Evolutionary conservation across 208 protist species (phyloP), one percentile per base, ranked within the genome.

Genomic region (Trichomonas tenax): DNA sequence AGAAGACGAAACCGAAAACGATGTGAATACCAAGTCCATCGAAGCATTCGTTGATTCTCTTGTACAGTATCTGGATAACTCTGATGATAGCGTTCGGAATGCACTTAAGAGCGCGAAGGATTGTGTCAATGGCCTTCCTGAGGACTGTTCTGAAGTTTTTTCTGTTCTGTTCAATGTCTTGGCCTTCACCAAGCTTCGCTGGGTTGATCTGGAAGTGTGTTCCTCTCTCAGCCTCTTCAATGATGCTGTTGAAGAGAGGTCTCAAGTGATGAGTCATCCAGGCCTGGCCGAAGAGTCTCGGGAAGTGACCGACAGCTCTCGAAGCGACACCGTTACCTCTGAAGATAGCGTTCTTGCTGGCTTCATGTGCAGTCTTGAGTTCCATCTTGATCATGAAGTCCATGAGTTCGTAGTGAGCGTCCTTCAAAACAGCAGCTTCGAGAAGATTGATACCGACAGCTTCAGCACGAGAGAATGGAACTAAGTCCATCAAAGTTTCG

Each of bases 291-390:
- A 93, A 17, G 0, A 93, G 17, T 51, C 86, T 48, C 38, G 86
- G 86, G 44, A 93, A 51, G 31, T 51, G 40, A 38, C 86, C 86
- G 26, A 93, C 86, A 58, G 86, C 86, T 51, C 86, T 48, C 38
- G 86, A 41, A 26, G 86, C 40, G n/a, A 93, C 86, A 48, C 40
- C 86, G 46, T 93, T 93, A 15, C 86, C 86, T 93, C 86, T 93
- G 44, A 93, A 93, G 17, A 93, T 48, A 15, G 86, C 45, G 31
- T 93, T 93, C 45, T 51, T 93, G 2, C 8, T 31, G 23, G 17
- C 86, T 38, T 51, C 44, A 15, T 93, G 40, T 48, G 17, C 40
- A 38, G 40, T 51, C 38, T 93, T 38, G 6, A 93, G 40, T 93
- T 93, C 86, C 15, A 51, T 51, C 3, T 34, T 48, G 14, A 93